Conservation (phyloP, 805 yeast species). For the Saccharomycopsis fodiens region DNA sequence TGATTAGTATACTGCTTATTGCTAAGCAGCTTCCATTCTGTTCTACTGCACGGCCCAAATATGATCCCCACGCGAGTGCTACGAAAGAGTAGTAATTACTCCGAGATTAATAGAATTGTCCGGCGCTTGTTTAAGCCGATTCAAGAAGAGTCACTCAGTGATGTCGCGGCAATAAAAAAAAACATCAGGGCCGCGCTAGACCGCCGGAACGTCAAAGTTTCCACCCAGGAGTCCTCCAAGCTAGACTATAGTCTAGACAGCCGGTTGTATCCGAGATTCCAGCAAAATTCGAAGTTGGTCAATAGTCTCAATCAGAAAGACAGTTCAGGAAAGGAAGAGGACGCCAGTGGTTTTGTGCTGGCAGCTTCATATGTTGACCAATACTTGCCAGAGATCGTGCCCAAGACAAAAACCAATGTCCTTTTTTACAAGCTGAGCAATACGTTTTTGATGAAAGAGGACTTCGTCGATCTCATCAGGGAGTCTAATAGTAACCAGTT, state of each 20-base stretch:
- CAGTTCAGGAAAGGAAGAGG: neutral
- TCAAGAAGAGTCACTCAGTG: neutral
- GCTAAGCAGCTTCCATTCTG: neutral
- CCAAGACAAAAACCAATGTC: conserved; percentile 8
- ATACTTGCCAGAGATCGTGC: neutral
- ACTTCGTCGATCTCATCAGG: conserved; percentile 5
- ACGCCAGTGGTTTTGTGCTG: too few relatives aligned
- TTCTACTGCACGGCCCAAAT: neutral
- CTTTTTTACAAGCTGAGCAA: conserved; percentile 9
- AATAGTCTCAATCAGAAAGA: too few relatives aligned
- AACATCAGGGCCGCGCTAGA: neutral
- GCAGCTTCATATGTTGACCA: neutral
- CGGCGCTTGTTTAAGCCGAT: neutral
- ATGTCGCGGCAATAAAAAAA: neutral
- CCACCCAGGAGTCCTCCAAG: neutral
- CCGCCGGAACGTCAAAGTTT: neutral
- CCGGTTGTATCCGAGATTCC: neutral
- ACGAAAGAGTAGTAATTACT: neutral
- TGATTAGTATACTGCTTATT: too few relatives aligned
- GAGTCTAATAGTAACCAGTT: conserved; percentile 1
- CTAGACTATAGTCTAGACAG: neutral
- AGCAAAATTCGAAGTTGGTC: neutral
- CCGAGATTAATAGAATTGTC: neutral
- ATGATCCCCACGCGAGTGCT: neutral
- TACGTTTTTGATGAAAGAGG: conserved; percentile 12